These are phyloP conservation scores for Trichopus zeylanicus DNA, from an alignment of 116 monocot genomes.

Conservation along the genomic window DNA sequence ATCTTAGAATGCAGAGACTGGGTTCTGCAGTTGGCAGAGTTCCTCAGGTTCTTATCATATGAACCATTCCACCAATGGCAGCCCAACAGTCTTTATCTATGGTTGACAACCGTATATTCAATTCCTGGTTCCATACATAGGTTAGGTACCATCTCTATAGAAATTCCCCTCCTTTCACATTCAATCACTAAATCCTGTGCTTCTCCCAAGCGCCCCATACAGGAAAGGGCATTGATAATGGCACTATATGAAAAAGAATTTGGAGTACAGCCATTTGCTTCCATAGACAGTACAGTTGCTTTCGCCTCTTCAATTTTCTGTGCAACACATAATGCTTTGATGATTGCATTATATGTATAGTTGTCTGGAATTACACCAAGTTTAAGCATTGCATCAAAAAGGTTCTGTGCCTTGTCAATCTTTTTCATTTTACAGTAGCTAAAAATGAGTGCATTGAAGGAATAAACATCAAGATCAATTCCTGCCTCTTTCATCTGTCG, in stretches of 20 bases:
- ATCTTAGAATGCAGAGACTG: no score
- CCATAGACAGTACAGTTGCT: constrained; percentile 43
- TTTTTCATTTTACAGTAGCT: constrained; percentile 64
- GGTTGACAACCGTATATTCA: constrained; percentile 10
- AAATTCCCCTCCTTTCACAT: constrained; percentile 33
- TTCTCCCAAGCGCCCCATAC: constrained; percentile 26
- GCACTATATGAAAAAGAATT: constrained; percentile 35
- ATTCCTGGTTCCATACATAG: constrained; percentile 10
- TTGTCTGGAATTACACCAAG: constrained; percentile 64
- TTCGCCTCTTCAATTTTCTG: constrained; percentile 50
- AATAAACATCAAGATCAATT: constrained; percentile 57
- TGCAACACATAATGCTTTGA: constrained; percentile 50
- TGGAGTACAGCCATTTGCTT: constrained; percentile 33
- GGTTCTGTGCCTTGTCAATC: constrained; percentile 43
- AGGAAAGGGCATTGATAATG: constrained; percentile 32
- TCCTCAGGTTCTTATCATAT: no score
- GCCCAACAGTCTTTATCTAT: background rate
- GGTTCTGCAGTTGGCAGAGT: no score
- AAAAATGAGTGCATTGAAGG: constrained; percentile 71
- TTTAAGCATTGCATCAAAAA: constrained; percentile 72
- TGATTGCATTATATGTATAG: constrained; percentile 68
- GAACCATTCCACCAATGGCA: background rate
- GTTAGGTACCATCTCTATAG: constrained; percentile 2
- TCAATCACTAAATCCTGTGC: constrained; percentile 28
- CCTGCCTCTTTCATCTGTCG: constrained; percentile 56